Base-by-base conservation (phyloP, 1,139 yeast species). In the Pichia sp. region DNA sequence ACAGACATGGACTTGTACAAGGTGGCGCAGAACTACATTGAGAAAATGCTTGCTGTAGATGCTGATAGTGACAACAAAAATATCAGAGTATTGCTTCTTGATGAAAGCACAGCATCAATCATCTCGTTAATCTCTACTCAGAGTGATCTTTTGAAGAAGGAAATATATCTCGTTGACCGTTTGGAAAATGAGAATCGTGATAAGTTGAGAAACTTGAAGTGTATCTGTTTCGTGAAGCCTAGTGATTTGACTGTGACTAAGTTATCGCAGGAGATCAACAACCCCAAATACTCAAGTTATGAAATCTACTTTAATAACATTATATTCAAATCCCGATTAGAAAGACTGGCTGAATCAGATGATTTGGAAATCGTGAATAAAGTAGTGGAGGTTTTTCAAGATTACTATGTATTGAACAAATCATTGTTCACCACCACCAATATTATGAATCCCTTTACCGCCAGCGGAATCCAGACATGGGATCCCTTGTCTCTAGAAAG, bases 91-190 rank as follows among this genome's bases (percentile, higher is more conserved):
- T 75, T 93, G 42, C 75, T 93, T 47, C 77, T 95, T 55, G 99
- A 93, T 67, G 75, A 80, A 54, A 76, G 78, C 61, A 93, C 99
- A 1, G 87, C 95, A 15, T 78, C 90, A 0, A 82, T 90, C 32
- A 82, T 95, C 26, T 90, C 97, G 15, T 78, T 93, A 79, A 82
- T 87, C 61, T 82, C 95, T 46, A 87, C 97, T 2, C 99, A 95
- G 69, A 85, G 95, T 5, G 87, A 85, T 60, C 76, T 93, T 51
- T 77, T 93, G 50, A 84, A 86, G 60, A 82, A 88, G 62, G 96
- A 92, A 59, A 81, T 93, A 23, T 90, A 89, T 58, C 75, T 93
- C 51, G 84, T 90, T 49, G 97, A 90, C 59, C 79, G 81, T 30
- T 68, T 84, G 62, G 84, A 83, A 52, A 89, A 88, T 63, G 70